These are phyloP conservation scores for Colletotrichum sp. DNA, from an alignment of 2,329 filamentous ascomycete genomes.

Conservation along the genomic window DNA sequence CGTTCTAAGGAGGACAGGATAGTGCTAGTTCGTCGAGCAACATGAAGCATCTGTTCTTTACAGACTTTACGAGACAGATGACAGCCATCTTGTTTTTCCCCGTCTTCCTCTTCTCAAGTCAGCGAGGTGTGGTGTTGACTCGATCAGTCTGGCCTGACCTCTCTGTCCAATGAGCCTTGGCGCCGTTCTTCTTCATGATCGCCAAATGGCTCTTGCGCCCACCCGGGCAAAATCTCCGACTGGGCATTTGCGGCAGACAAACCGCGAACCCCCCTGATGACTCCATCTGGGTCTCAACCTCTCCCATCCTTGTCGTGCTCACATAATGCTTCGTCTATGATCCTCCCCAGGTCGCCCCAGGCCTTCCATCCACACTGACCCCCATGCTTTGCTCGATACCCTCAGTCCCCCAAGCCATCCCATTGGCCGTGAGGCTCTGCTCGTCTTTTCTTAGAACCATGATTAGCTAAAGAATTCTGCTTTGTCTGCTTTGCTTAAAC, in stretches of 20 bases:
- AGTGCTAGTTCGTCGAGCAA: not conserved
- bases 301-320: not conserved
- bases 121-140: not conserved
- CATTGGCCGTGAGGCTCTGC: not conserved
- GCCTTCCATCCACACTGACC: constrained; percentile 4
- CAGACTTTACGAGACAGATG: not conserved
- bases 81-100: not conserved
- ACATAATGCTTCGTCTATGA: not conserved
- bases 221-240: not conserved
- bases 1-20: not conserved
- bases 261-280: not conserved
- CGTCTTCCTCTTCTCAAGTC: not conserved
- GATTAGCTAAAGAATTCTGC: not conserved
- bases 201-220: not conserved
- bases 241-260: not conserved
- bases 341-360: not conserved
- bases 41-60: constrained; percentile 3
- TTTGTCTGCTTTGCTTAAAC: not conserved
- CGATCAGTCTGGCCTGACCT: not conserved
- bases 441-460: not conserved
- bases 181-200: not conserved
- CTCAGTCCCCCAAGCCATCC: not conserved
- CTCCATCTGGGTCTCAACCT: not conserved
- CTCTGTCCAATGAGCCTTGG: not conserved
- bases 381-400: not conserved